phyloP scores from a whole-genome alignment of 164 flowering plant species.

The Tetracentron sinense region DNA sequence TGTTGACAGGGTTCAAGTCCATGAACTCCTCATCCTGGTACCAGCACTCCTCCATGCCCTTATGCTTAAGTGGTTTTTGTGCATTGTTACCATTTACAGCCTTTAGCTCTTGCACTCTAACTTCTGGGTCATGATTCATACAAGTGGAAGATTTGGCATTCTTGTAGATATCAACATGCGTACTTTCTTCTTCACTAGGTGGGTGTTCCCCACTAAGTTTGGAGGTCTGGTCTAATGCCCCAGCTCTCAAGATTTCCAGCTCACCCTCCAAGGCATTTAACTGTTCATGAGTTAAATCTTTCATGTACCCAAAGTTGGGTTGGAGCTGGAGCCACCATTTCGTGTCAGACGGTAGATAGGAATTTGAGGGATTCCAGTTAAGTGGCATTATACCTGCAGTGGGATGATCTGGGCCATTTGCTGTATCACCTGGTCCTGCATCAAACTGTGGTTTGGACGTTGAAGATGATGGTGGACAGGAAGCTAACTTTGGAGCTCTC shows the following conservation, averaged over 20 bases:
- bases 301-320: conserved; percentile 29
- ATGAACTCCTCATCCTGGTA: conserved; percentile 21
- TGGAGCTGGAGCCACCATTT: conserved; percentile 50
- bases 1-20: conserved; percentile 25
- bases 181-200: conserved; percentile 10
- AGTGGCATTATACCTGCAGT: conserved; percentile 23
- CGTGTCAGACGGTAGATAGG: conserved; percentile 30
- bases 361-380: conserved; percentile 25
- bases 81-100: conserved; percentile 9
- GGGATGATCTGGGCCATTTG: conserved; percentile 19
- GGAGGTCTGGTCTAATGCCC: conserved; percentile 11
- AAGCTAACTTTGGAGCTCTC: conserved; percentile 66
- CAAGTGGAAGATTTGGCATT: conserved; percentile 14
- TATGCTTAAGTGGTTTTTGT: conserved; percentile 17
- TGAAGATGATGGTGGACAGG: conserved; percentile 49
- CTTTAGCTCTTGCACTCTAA: conserved; percentile 25
- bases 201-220: conserved; percentile 12
- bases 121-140: conserved; percentile 27
- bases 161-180: neutral
- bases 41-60: conserved; percentile 22
- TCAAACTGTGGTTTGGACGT: conserved; percentile 27
- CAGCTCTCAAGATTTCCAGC: conserved; percentile 20
- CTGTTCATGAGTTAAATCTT: conserved; percentile 31
- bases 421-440: conserved; percentile 19
- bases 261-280: conserved; percentile 34